These are phyloP conservation scores for Porodaedalea pini DNA, from an alignment of 1,284 basidiomycete species.

Conservation along the genomic window DNA sequence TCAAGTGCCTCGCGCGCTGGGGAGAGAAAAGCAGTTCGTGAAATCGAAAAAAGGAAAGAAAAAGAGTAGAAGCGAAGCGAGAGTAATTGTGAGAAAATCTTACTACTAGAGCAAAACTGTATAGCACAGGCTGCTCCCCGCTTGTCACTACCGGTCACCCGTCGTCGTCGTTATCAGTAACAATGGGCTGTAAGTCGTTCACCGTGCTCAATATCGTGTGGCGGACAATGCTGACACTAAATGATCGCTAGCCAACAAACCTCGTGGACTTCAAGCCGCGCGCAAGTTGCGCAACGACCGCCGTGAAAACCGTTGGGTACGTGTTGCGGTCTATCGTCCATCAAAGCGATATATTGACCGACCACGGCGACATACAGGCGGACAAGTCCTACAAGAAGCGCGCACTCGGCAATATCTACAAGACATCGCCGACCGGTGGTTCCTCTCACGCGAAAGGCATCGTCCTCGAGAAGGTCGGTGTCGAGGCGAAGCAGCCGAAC, in stretches of 20 bases:
- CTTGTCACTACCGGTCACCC: not conserved
- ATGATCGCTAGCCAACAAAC: slow-evolving; percentile 78
- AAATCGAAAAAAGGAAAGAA: too few species aligned
- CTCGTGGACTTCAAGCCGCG: slow-evolving; percentile 98
- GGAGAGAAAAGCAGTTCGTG: too few species aligned
- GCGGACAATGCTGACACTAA: slow-evolving; percentile 24
- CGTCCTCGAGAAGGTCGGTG: slow-evolving; percentile 97
- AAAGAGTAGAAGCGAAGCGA: not conserved
- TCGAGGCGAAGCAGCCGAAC: slow-evolving; percentile 98
- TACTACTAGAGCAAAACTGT: not conserved
- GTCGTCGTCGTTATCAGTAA: slow-evolving; percentile 42
- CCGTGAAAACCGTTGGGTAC: slow-evolving; percentile 95
- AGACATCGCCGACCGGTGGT: slow-evolving; percentile 99
- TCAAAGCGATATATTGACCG: slow-evolving; percentile 5
- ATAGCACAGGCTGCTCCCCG: not conserved
- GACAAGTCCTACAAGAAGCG: slow-evolving; percentile 99
- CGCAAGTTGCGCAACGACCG: slow-evolving; percentile 96
- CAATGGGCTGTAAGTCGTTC: slow-evolving; percentile 75
- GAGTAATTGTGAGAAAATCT: not conserved
- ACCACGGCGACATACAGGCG: slow-evolving; percentile 52
- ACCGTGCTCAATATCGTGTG: slow-evolving; percentile 17
- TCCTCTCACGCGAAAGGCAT: slow-evolving; percentile 99
- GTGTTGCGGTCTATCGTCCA: slow-evolving; percentile 30
- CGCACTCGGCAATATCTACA: slow-evolving; percentile 99
- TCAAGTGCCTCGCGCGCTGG: too few species aligned